Percentiles rank a stretch among this genome's conserved stretches.
These are phyloP conservation scores for Cercophora newfieldiana DNA, from an alignment of 495 filamentous ascomycete species.

Conservation along the genomic window DNA sequence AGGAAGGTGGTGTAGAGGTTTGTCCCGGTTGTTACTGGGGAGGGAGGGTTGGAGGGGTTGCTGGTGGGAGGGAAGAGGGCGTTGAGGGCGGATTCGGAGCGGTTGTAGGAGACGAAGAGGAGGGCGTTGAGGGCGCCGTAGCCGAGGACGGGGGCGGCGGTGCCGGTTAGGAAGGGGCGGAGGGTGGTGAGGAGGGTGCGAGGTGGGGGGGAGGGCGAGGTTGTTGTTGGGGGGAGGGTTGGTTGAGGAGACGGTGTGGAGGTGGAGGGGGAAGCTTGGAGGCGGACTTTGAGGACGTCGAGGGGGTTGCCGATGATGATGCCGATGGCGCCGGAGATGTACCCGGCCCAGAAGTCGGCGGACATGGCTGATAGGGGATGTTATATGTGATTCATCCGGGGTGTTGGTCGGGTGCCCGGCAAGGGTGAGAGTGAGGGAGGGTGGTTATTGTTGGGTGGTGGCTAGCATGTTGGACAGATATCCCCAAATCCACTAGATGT, in stretches of 20 bases:
- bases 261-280: conserved; percentile 58
- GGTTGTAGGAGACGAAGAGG: conserved; percentile 84
- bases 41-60: conserved; percentile 11
- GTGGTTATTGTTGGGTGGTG: too few species aligned
- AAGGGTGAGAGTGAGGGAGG: background rate
- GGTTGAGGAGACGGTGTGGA: background rate
- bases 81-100: conserved; percentile 60
- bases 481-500: too few species aligned
- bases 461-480: too few species aligned
- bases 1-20: conserved; percentile 63
- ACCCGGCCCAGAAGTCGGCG: conserved; percentile 84
- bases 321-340: conserved; percentile 76
- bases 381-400: too few species aligned
- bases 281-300: conserved; percentile 79
- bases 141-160: conserved; percentile 77
- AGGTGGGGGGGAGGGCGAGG: background rate
- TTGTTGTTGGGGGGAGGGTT: conserved; percentile 3
- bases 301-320: conserved; percentile 88
- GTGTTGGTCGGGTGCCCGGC: background rate
- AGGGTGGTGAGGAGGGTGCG: conserved; percentile 58
- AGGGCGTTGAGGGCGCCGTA: conserved; percentile 89
- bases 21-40: conserved; percentile 8
- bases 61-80: conserved; percentile 30
- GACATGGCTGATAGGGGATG: conserved; percentile 55
- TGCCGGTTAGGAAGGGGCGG: conserved; percentile 54